phyloP scores from a whole-genome alignment of 345 rosid species.

The Aethionema arabicum region DNA sequence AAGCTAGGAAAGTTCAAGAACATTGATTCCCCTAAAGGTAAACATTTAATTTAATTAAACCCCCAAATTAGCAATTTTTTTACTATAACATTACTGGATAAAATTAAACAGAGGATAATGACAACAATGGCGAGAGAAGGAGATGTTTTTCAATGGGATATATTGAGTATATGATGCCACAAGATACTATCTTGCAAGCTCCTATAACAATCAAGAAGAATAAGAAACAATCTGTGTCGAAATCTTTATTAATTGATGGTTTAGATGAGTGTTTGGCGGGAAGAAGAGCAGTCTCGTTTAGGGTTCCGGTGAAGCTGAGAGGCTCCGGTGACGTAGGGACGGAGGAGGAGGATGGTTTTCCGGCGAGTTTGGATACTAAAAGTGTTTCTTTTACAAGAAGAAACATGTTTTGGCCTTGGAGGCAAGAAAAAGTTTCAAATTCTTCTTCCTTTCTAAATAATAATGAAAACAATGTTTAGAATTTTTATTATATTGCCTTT shows the following conservation, averaged over 20 bases:
- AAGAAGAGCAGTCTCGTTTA: slow-evolving; percentile 44
- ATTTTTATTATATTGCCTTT: too few species aligned
- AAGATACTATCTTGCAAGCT: slow-evolving; percentile 54
- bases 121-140: slow-evolving; percentile 45
- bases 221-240: neutral
- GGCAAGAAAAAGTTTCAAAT: slow-evolving; percentile 67
- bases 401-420: slow-evolving; percentile 67
- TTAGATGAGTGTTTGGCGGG: slow-evolving; percentile 55
- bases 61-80: too few species aligned
- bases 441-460: slow-evolving; percentile 45
- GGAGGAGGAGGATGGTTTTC: neutral
- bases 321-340: slow-evolving; percentile 41
- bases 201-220: slow-evolving; percentile 57
- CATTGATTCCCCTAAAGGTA: slow-evolving; percentile 50
- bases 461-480: neutral
- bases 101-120: slow-evolving; percentile 22
- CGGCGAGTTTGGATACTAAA: slow-evolving; percentile 16
- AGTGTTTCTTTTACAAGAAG: slow-evolving; percentile 73
- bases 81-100: neutral
- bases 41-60: neutral
- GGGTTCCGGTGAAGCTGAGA: slow-evolving; percentile 38
- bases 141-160: slow-evolving; percentile 87
- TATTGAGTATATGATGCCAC: slow-evolving; percentile 72
- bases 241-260: slow-evolving; percentile 39
- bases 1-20: slow-evolving; percentile 73